Base-by-base conservation (phyloP, 1,284 basidiomycete genomes). In the Abortiporus biennis region DNA sequence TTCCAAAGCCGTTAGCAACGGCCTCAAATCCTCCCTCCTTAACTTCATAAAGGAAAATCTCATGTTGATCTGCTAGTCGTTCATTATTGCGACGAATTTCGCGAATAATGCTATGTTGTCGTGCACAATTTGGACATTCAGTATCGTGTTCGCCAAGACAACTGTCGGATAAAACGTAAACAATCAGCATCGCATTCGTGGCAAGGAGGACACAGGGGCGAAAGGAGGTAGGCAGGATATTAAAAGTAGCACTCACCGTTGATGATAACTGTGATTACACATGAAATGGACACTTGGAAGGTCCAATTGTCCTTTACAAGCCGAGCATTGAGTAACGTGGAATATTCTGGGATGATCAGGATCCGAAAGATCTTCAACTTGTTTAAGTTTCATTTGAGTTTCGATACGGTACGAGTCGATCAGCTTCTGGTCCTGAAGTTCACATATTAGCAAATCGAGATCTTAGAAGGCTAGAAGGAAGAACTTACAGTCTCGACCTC, bases 231-330 rank as follows among this genome's bases (percentile, higher is more conserved):
- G 4, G 12, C n/a, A 16, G 20, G n/a, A n/a, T 15, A 21, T 16
- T 19, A 21, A 11, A 30, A 42, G 4, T 9, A 23, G 30, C 20
- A 67, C 65, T 16, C 40, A 89, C 87, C 91, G 71, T 61, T 95
- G 92, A 59, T 99, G 96, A 67, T 92, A 99, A 48, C 87, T 92
- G 62, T 99, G 95, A 56, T 88, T 85, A 65, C 94, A 99, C 94
- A 98, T 96, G 57, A 98, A 99, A 63, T 99, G 94, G 3, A 98
- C 76, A 45, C 80, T 87, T 0, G 95, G 95, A 15, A 97, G 74
- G 59, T 97, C 93, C 46, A 98, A 77, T 54, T 89, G 87, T 0
- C 84, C 89, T 13, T 81, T 76, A 60, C 96, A 98, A 3, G 82
- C 75, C 12, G 90, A 83, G 61, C 95, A 99, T 30, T 90, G 74